Evolutionary conservation across 2,329 filamentous ascomycete genomes (phyloP).

Genomic region (Claviceps monticola): DNA sequence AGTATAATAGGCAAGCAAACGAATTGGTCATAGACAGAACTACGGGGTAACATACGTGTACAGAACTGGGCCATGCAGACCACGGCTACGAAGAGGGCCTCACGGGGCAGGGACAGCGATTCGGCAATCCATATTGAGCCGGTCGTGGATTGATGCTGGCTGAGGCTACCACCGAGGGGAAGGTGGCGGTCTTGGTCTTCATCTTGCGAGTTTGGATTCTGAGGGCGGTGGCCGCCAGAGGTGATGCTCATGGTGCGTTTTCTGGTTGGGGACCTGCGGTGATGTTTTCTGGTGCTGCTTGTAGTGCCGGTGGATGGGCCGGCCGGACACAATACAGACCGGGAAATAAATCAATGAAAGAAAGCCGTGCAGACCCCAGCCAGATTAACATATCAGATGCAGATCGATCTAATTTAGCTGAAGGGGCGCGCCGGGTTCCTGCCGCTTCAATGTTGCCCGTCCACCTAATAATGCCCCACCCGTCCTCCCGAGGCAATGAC

Average conservation of each 20-base stretch:
- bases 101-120: conserved; percentile 13
- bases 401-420: too few species aligned
- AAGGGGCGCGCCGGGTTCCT: too few species aligned
- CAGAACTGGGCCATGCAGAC: conserved; percentile 33
- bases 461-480: too few species aligned
- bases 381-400: too few species aligned
- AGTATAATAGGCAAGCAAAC: not conserved
- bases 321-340: too few species aligned
- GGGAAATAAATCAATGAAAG: too few species aligned
- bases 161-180: not conserved
- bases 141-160: conserved; percentile 1
- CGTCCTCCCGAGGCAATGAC: too few species aligned
- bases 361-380: too few species aligned
- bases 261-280: not conserved
- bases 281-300: too few species aligned
- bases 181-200: not conserved
- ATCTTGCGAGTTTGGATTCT: not conserved
- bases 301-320: too few species aligned
- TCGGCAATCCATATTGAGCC: conserved; percentile 11
- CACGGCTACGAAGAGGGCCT: conserved; percentile 25
- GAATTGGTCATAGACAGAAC: too few species aligned
- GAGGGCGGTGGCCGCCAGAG: not conserved
- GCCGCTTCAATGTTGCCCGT: too few species aligned
- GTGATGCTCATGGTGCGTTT: not conserved
- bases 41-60: conserved; percentile 13